Percentiles rank a stretch among this genome's conserved stretches.
Conservation (phyloP, 495 filamentous ascomycete species). For the Lasiosphaeris hirsuta region DNA sequence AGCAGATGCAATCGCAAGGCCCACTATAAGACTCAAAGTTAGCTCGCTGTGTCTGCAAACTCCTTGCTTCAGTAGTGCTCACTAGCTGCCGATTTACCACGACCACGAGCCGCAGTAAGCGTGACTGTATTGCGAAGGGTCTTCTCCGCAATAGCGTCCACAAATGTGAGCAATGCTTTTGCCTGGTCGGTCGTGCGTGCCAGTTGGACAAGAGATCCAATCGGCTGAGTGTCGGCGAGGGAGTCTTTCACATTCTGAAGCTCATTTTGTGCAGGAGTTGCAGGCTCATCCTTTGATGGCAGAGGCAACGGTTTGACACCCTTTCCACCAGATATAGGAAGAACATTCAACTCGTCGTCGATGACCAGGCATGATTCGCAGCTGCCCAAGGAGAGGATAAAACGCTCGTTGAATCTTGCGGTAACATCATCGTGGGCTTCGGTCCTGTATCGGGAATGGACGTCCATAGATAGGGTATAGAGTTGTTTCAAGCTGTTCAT, state of each 20-base stretch:
- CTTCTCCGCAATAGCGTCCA: slow-evolving; percentile 95
- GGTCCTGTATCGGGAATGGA: slow-evolving; percentile 93
- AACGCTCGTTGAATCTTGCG: slow-evolving; percentile 96
- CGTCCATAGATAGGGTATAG: slow-evolving; percentile 96
- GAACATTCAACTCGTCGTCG: slow-evolving; percentile 95
- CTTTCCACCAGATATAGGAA: slow-evolving; percentile 96
- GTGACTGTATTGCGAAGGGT: slow-evolving; percentile 90
- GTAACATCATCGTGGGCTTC: slow-evolving; percentile 95
- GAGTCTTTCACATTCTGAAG: slow-evolving; percentile 84
- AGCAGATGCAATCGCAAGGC: slow-evolving; percentile 90
- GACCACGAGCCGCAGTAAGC: slow-evolving; percentile 87
- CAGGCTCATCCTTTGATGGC: slow-evolving; percentile 62
- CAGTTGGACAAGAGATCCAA: slow-evolving; percentile 77
- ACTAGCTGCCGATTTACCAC: slow-evolving; percentile 88
- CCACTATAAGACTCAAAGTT: slow-evolving; percentile 46
- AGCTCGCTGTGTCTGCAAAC: not conserved
- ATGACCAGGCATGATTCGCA: slow-evolving; percentile 94
- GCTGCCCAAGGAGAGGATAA: slow-evolving; percentile 89
- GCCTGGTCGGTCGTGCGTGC: slow-evolving; percentile 93
- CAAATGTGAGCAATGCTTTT: slow-evolving; percentile 89
- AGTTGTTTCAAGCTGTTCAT: slow-evolving; percentile 98
- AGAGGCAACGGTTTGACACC: slow-evolving; percentile 81
- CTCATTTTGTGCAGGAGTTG: slow-evolving; percentile 66
- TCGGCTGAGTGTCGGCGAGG: slow-evolving; percentile 76
- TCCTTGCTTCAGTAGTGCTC: no score